Evolutionary conservation across 352 stramenopile species (phyloP).

Genomic region (Globisporangium cystogenes): DNA sequence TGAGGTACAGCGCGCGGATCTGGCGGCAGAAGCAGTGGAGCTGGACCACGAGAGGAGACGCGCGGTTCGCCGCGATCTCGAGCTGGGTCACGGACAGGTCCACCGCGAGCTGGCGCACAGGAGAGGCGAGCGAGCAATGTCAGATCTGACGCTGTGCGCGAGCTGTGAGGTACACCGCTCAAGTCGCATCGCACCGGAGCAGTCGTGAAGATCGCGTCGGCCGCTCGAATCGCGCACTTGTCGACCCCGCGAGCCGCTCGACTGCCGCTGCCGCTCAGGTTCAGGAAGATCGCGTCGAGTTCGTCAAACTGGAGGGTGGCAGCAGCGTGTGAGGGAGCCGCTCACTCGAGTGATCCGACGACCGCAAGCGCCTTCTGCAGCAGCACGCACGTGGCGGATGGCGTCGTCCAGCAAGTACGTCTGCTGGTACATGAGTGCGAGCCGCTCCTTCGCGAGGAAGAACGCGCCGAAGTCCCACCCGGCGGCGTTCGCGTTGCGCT

Average conservation of each 20-base stretch:
- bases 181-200: slow-evolving; percentile 35
- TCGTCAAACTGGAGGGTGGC: slow-evolving; percentile 49
- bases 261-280: slow-evolving; percentile 29
- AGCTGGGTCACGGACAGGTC: slow-evolving; percentile 40
- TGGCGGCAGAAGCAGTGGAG: slow-evolving; percentile 80
- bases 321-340: not conserved
- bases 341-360: no score
- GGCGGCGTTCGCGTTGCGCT: slow-evolving; percentile 27
- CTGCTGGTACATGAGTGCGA: slow-evolving; percentile 83
- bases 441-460: slow-evolving; percentile 68
- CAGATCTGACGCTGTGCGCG: not conserved
- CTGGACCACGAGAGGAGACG: slow-evolving; percentile 42
- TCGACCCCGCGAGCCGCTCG: slow-evolving; percentile 5
- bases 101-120: slow-evolving; percentile 40
- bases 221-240: slow-evolving; percentile 17
- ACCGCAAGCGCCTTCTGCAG: not conserved
- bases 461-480: slow-evolving; percentile 80
- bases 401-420: slow-evolving; percentile 79
- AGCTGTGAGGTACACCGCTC: not conserved
- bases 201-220: slow-evolving; percentile 52
- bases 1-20: slow-evolving; percentile 70
- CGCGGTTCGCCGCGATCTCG: slow-evolving; percentile 45
- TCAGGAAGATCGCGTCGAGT: slow-evolving; percentile 68
- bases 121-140: not conserved
- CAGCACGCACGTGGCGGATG: slow-evolving; percentile 59